Percentiles rank a stretch among this genome's conserved stretches.
Evolutionary conservation across 345 rosid species (phyloP).

Genomic region (Aegle marmelos): DNA sequence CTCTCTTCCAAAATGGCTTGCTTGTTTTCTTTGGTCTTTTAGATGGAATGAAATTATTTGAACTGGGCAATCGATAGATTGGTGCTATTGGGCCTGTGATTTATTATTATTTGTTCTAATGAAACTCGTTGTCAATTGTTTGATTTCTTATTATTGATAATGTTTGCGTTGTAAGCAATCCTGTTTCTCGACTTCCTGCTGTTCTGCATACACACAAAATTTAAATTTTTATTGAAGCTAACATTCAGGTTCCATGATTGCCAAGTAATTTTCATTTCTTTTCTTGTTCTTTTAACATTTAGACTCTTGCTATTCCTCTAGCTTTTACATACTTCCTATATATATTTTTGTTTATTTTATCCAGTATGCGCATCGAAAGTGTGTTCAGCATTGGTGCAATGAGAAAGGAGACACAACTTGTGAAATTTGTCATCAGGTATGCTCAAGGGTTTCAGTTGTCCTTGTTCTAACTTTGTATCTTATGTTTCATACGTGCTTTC

Average conservation of each 20-base stretch:
- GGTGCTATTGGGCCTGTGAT: neutral
- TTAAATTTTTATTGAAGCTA: neutral
- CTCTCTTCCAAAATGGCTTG: too few relatives aligned
- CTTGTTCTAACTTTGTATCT: neutral
- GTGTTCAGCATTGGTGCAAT: conserved; percentile 96
- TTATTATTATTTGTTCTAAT: neutral
- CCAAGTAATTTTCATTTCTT: neutral
- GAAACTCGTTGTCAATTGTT: neutral
- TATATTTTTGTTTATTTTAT: neutral
- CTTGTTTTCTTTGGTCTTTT: neutral
- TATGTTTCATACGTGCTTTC: neutral
- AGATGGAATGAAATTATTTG: neutral
- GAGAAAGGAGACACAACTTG: conserved; percentile 89
- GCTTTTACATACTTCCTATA: neutral
- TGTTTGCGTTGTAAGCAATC: neutral
- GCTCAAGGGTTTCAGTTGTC: neutral
- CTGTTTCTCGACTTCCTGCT: neutral
- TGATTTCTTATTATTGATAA: neutral
- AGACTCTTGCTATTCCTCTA: neutral
- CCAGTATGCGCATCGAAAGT: conserved; percentile 88
- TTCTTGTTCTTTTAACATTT: neutral
- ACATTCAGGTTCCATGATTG: neutral
- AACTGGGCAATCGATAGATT: neutral
- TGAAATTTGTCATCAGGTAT: conserved; percentile 95
- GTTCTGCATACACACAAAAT: neutral